phyloP scores from a whole-genome alignment of 257 asterid species.

The Solanum corneliomulleri region DNA sequence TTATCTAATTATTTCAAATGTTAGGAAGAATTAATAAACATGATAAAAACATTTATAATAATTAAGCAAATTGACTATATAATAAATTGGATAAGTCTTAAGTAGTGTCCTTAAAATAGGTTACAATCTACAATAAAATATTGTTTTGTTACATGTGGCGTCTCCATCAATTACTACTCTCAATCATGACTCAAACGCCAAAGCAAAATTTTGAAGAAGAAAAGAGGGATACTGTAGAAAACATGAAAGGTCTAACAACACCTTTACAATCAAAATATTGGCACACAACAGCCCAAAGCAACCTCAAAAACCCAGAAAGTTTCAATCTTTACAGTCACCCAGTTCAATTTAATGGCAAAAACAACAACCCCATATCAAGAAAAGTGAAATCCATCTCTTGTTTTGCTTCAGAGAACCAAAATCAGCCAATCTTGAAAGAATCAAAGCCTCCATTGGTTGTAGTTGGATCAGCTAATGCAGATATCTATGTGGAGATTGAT shows the following conservation, averaged over 20 bases:
- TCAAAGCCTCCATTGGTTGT: slow-evolving; percentile 56
- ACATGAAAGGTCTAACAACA: slow-evolving; percentile 34
- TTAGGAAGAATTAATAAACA: too few species aligned
- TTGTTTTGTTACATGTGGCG: neutral
- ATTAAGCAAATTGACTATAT: neutral
- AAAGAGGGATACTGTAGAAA: neutral
- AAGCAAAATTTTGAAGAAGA: neutral
- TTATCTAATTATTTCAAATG: too few species aligned
- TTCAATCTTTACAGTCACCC: slow-evolving; percentile 3
- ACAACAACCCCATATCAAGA: slow-evolving; percentile 2
- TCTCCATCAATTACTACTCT: neutral
- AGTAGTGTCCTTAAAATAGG: neutral
- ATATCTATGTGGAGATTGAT: slow-evolving; percentile 80
- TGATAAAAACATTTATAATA: too few species aligned
- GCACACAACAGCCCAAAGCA: slow-evolving; percentile 6
- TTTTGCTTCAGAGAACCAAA: slow-evolving; percentile 14
- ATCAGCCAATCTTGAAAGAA: slow-evolving; percentile 4
- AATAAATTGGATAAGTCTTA: neutral
- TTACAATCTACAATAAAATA: too few species aligned
- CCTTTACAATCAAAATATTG: slow-evolving; percentile 34
- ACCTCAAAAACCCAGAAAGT: slow-evolving; percentile 5
- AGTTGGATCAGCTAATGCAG: slow-evolving; percentile 98
- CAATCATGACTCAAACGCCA: neutral
- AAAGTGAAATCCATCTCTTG: slow-evolving; percentile 32
- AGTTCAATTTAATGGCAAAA: slow-evolving; percentile 10